Percentiles rank a stretch among this genome's conserved stretches.
Conservation (phyloP, 2,329 filamentous ascomycete genomes). For the Ilyonectria robusta region DNA sequence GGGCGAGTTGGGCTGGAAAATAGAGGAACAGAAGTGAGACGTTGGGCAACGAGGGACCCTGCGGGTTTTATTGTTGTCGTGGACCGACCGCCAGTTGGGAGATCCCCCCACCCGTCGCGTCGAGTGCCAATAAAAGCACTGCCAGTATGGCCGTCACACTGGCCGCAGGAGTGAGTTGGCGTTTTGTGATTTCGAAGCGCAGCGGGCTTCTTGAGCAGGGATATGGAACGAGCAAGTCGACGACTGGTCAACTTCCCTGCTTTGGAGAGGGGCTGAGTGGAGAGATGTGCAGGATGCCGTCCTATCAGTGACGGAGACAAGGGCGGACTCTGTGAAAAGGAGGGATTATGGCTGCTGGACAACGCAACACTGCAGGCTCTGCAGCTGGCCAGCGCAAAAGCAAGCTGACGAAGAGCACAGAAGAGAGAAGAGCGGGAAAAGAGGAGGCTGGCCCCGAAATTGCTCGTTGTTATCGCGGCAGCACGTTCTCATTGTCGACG, state of each 20-base stretch:
- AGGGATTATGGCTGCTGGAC: conserved; percentile 62
- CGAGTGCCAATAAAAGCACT: conserved; percentile 44
- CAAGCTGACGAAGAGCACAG: conserved; percentile 34
- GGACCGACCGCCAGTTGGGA: conserved; percentile 46
- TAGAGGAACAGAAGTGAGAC: conserved; percentile 47
- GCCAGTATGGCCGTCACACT: conserved; percentile 59
- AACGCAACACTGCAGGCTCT: conserved; percentile 61
- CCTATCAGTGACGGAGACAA: conserved; percentile 60
- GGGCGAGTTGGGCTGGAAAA: conserved; percentile 56
- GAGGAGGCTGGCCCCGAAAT: conserved; percentile 44
- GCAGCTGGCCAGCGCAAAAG: conserved; percentile 52
- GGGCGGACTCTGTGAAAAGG: conserved; percentile 52
- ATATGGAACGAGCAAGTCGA: conserved; percentile 47
- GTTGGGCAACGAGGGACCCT: conserved; percentile 62
- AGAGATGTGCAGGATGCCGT: conserved; percentile 52
- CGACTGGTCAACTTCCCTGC: conserved; percentile 58
- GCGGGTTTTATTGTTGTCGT: conserved; percentile 64
- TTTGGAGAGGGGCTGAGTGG: conserved; percentile 55
- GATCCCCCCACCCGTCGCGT: conserved; percentile 44
- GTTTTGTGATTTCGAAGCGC: conserved; percentile 49
- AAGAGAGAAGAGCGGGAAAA: conserved; percentile 25
- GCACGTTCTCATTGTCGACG: conserved; percentile 37
- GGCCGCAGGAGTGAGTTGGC: conserved; percentile 66
- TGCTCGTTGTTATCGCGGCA: conserved; percentile 35
- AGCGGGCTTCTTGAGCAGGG: conserved; percentile 51